These are phyloP conservation scores for Beta lomatogona DNA, from an alignment of 179 eudicot species.

Conservation along the genomic window DNA sequence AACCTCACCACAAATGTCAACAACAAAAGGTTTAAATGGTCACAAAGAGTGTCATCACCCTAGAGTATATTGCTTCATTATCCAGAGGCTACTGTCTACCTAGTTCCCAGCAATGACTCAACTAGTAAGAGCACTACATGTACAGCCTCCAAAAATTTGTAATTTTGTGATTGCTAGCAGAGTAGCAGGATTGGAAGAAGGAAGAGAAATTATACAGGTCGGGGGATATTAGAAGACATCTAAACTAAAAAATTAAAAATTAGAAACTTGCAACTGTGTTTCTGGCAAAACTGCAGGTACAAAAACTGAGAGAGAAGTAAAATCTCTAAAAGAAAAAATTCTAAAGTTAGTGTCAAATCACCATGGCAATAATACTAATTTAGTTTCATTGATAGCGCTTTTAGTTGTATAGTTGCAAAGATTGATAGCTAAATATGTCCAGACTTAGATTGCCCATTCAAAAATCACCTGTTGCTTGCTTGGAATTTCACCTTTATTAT, in stretches of 20 bases:
- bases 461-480: slow-evolving; percentile 70
- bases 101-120: background rate
- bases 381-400: background rate
- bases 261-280: background rate
- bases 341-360: background rate
- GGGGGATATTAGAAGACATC: background rate
- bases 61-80: too few relatives aligned
- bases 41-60: background rate
- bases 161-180: background rate
- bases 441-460: background rate
- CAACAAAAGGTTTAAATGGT: background rate
- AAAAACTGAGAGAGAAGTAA: background rate
- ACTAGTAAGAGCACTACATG: background rate
- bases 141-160: background rate
- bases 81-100: background rate
- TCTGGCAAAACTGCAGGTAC: background rate
- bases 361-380: background rate
- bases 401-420: background rate
- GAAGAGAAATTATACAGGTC: background rate
- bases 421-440: background rate
- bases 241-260: background rate
- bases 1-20: background rate
- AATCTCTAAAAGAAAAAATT: background rate
- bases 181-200: background rate
- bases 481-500: slow-evolving; percentile 75